phyloP scores from a whole-genome alignment of 2,329 filamentous ascomycete species.

The Paraphaeosphaeria minitans region DNA sequence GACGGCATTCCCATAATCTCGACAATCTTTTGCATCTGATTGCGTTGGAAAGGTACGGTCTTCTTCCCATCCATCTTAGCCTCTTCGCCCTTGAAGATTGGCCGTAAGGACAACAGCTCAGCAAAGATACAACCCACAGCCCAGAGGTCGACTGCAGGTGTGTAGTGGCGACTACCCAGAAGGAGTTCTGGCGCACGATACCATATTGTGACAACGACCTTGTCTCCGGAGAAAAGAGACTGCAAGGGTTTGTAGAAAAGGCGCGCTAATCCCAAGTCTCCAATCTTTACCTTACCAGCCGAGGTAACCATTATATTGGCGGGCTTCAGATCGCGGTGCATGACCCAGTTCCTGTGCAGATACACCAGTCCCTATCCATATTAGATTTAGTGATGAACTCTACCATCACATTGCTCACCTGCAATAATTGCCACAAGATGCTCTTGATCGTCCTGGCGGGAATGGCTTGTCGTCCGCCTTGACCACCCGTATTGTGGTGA shows the following conservation, averaged over 20 bases:
- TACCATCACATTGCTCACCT: constrained; percentile 43
- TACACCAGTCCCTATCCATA: constrained; percentile 75
- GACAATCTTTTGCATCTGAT: constrained; percentile 99
- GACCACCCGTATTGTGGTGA: constrained; percentile 72
- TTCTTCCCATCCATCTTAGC: constrained; percentile 99
- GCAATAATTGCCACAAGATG: constrained; percentile 93
- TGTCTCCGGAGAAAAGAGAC: constrained; percentile 90
- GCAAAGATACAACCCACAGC: constrained; percentile 98
- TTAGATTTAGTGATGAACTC: neutral
- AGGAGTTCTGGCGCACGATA: constrained; percentile 95
- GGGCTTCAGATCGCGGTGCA: constrained; percentile 95
- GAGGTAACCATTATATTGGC: constrained; percentile 99
- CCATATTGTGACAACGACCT: constrained; percentile 99
- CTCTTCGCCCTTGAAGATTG: constrained; percentile 98
- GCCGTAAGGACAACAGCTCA: constrained; percentile 84
- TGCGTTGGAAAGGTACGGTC: constrained; percentile 93
- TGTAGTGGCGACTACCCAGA: constrained; percentile 93
- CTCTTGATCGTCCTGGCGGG: constrained; percentile 87
- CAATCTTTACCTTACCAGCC: constrained; percentile 87
- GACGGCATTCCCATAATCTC: constrained; percentile 92
- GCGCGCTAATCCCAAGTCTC: constrained; percentile 88
- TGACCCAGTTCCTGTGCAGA: constrained; percentile 93
- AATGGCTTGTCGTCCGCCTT: constrained; percentile 85
- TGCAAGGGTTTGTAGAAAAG: constrained; percentile 94
- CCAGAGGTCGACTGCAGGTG: constrained; percentile 96